phyloP scores from a whole-genome alignment of 2,329 filamentous ascomycete species.

The Pseudocercospora crystallina region DNA sequence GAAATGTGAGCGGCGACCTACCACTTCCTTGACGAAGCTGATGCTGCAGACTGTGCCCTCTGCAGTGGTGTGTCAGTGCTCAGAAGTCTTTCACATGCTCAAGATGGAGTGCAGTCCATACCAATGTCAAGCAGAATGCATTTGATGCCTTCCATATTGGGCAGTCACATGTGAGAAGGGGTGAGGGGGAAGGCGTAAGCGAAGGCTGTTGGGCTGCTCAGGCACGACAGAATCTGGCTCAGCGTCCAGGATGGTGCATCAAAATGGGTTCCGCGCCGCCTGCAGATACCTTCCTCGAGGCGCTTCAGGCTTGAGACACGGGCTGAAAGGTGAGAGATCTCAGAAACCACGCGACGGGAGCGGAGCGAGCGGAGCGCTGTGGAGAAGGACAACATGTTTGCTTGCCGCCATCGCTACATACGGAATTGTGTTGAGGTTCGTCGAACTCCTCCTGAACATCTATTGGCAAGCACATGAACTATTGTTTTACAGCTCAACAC shows the following conservation, averaged over 20 bases:
- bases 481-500: too few relatives aligned
- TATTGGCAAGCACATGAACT: too few relatives aligned
- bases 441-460: too few relatives aligned
- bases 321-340: too few relatives aligned
- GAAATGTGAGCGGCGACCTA: constrained; percentile 48
- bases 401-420: neutral
- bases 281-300: too few relatives aligned
- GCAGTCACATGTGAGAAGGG: constrained; percentile 10
- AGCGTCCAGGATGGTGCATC: too few relatives aligned
- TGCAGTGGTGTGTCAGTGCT: constrained; percentile 37
- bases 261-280: too few relatives aligned
- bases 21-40: constrained; percentile 80
- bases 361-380: constrained; percentile 13
- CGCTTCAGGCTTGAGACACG: too few relatives aligned
- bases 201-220: too few relatives aligned
- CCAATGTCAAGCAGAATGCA: constrained; percentile 41
- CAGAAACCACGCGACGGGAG: too few relatives aligned
- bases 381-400: constrained; percentile 4
- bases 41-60: constrained; percentile 83
- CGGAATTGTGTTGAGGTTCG: too few relatives aligned
- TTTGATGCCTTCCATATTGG: constrained; percentile 31
- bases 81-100: neutral
- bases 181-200: neutral
- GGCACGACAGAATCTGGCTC: too few relatives aligned
- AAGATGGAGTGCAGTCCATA: constrained; percentile 19